Evolutionary conservation across 148 eudicot genomes (phyloP).

Genomic region (Vaccinium myrtillus): DNA sequence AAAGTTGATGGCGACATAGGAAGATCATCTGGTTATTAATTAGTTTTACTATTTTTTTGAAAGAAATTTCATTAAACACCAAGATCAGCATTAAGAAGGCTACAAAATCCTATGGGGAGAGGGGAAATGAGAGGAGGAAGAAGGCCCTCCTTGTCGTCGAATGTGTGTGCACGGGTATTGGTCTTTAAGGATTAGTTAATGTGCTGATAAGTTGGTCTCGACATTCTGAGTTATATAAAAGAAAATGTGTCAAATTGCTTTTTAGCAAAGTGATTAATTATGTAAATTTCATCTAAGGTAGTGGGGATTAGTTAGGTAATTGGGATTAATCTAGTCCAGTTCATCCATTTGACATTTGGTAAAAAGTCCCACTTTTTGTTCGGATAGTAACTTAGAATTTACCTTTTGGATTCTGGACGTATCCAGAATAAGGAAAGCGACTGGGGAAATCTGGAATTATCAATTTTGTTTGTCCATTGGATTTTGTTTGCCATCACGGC

Average conservation of each 20-base stretch:
- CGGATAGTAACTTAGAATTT: neutral
- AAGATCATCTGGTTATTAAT: neutral
- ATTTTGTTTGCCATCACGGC: too few relatives aligned
- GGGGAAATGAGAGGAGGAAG: too few relatives aligned
- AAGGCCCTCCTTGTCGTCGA: too few relatives aligned
- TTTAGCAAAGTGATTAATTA: neutral
- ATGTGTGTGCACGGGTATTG: neutral
- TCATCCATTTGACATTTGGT: neutral
- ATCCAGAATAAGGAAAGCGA: neutral
- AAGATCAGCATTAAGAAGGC: too few relatives aligned
- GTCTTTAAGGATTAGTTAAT: neutral
- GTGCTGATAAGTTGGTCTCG: neutral
- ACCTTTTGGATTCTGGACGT: neutral
- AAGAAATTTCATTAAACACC: too few relatives aligned
- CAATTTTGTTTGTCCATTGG: neutral
- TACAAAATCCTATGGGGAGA: too few relatives aligned
- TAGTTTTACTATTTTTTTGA: too few relatives aligned
- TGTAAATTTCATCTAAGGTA: neutral
- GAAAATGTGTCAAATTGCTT: neutral
- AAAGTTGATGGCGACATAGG: constrained; percentile 6
- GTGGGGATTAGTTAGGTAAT: neutral
- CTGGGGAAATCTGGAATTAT: neutral
- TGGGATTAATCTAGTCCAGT: neutral
- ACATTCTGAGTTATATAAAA: neutral
- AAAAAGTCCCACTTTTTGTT: neutral